Conservation (phyloP, 2,329 filamentous ascomycete genomes). For the Verticillium albo-atrum region DNA sequence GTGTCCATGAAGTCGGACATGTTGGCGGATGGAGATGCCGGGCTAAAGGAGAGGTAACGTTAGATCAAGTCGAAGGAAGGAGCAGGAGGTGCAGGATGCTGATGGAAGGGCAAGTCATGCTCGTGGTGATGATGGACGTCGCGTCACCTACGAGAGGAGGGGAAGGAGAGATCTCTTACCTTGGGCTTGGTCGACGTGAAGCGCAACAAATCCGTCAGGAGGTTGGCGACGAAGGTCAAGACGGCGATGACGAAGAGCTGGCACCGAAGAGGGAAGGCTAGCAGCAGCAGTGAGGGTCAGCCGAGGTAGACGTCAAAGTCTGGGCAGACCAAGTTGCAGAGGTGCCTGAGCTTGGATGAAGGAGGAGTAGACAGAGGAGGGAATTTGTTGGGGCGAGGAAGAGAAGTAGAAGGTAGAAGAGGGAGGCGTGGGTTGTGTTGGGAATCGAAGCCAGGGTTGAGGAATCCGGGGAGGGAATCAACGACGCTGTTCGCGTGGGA, state of each 20-base stretch:
- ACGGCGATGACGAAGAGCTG: neutral
- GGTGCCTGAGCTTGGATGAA: neutral
- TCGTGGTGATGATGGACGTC: neutral
- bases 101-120: neutral
- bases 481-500: too few relatives aligned
- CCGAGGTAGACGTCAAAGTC: neutral
- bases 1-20: conserved; percentile 9
- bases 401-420: too few relatives aligned
- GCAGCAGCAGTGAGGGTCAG: neutral
- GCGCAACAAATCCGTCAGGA: neutral
- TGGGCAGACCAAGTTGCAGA: neutral
- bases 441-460: too few relatives aligned
- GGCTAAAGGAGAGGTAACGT: neutral
- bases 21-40: conserved; percentile 4
- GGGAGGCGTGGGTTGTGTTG: too few relatives aligned
- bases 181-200: neutral
- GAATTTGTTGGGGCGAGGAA: too few relatives aligned
- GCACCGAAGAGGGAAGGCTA: neutral
- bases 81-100: neutral
- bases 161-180: neutral
- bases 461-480: too few relatives aligned
- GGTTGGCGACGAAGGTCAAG: neutral
- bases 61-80: neutral
- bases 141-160: neutral
- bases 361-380: neutral